A percentile compares a stretch with the other conserved stretches of the same genome.
phyloP scores from a whole-genome alignment of 768 basidiomycete species.

The Boletus coccyginus region DNA sequence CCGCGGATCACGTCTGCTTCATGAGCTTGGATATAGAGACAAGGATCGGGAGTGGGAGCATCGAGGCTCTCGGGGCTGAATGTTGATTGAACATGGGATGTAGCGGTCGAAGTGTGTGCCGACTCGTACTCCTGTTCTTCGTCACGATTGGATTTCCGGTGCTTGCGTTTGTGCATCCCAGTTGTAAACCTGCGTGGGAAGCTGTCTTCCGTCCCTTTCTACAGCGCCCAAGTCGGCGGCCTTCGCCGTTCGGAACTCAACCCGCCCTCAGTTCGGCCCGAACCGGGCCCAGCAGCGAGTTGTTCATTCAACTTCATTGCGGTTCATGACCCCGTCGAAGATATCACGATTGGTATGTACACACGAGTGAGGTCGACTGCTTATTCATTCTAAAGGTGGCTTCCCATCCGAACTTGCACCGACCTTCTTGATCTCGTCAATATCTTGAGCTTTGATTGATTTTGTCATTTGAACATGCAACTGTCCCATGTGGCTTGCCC shows the following conservation, averaged over 20 bases:
- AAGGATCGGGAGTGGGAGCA: conserved; percentile 18
- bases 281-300: too few relatives aligned
- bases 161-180: conserved; percentile 28
- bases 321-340: too few relatives aligned
- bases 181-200: not conserved
- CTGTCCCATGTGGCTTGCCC: not conserved
- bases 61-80: not conserved
- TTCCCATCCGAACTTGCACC: not conserved
- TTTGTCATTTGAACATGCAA: not conserved
- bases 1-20: conserved; percentile 73
- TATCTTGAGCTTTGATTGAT: not conserved
- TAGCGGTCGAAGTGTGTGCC: not conserved
- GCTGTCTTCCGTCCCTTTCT: not conserved
- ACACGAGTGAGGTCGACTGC: too few relatives aligned
- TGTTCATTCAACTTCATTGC: too few relatives aligned
- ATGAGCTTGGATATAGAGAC: conserved; percentile 62
- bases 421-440: not conserved
- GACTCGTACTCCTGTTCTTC: conserved; percentile 8
- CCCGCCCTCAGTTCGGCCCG: too few relatives aligned
- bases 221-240: too few relatives aligned
- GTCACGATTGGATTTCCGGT: conserved; percentile 12
- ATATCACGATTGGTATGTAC: too few relatives aligned
- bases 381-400: not conserved
- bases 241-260: too few relatives aligned
- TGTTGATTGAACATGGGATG: conserved; percentile 1